Evolutionary conservation across 257 asterid genomes (phyloP).

Genomic region (Solanum sejunctum): DNA sequence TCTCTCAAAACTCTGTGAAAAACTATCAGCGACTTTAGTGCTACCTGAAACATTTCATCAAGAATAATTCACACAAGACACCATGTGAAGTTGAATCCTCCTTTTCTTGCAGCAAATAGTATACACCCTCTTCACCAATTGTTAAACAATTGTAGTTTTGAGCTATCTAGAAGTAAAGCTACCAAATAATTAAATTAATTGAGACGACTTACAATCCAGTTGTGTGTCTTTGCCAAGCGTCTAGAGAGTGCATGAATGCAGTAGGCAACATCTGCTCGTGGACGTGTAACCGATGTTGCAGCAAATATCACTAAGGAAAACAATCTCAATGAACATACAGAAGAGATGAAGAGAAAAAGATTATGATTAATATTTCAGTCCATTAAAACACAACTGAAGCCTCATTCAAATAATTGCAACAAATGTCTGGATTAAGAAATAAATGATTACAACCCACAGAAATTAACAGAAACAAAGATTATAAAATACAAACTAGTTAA

Average conservation of each 20-base stretch:
- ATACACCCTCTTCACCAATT: neutral
- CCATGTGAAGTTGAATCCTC: neutral
- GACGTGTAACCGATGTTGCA: constrained; percentile 53
- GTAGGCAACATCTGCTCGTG: constrained; percentile 86
- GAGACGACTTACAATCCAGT: constrained; percentile 55
- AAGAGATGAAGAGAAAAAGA: neutral
- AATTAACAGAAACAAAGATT: neutral
- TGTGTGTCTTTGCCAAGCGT: constrained; percentile 61
- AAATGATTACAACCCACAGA: neutral
- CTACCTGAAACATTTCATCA: constrained; percentile 46
- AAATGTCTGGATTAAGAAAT: neutral
- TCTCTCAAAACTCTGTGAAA: constrained; percentile 76
- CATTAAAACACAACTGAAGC: neutral
- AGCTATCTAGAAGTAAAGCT: neutral
- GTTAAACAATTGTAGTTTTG: neutral
- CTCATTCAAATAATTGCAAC: neutral
- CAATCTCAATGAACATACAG: neutral
- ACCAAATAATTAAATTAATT: neutral
- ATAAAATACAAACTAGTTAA: neutral
- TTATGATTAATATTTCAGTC: neutral
- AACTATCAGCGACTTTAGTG: constrained; percentile 67
- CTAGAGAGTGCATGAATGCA: constrained; percentile 78
- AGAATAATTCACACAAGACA: neutral
- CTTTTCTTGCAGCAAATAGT: neutral
- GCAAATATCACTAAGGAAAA: constrained; percentile 40